Evolutionary conservation across 2,329 filamentous ascomycete species (phyloP).

Genomic region (Aureobasidium lini): DNA sequence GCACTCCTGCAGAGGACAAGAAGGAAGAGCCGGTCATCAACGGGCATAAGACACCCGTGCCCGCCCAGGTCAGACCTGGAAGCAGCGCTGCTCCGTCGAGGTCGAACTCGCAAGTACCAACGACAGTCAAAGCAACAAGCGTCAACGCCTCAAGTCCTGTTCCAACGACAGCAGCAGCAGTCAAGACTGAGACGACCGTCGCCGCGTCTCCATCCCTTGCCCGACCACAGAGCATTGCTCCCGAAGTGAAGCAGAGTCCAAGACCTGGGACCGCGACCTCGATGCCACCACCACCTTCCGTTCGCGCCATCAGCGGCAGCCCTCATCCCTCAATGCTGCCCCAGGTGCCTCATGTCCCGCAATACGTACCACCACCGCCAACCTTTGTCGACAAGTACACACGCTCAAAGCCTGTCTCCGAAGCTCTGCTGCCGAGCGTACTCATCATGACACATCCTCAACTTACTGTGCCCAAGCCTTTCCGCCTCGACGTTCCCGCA

Average conservation of each 20-base stretch:
- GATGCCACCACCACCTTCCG: constrained; percentile 29
- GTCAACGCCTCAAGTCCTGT: constrained; percentile 22
- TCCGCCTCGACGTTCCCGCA: constrained; percentile 57
- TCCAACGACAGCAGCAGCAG: constrained; percentile 24
- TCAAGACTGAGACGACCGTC: constrained; percentile 33
- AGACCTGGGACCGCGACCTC: constrained; percentile 27
- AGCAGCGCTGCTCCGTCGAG: constrained; percentile 26
- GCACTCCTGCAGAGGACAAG: constrained; percentile 48
- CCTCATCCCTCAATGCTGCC: constrained; percentile 33
- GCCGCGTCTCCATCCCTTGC: constrained; percentile 38
- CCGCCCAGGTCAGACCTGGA: constrained; percentile 21
- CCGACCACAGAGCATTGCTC: constrained; percentile 29
- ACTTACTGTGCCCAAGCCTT: constrained; percentile 51
- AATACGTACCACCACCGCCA: constrained; percentile 12
- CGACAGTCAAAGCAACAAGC: not conserved
- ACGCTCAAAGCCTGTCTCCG: constrained; percentile 33
- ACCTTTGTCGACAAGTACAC: constrained; percentile 23
- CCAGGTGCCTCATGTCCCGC: constrained; percentile 19
- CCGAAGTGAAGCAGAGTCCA: constrained; percentile 20
- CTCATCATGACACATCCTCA: constrained; percentile 61
- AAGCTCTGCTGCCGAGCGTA: constrained; percentile 62
- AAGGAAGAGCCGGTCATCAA: constrained; percentile 46
- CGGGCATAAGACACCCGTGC: constrained; percentile 25
- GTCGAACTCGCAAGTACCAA: constrained; percentile 18
- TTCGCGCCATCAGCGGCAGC: constrained; percentile 33